Conservation (phyloP, 1,139 yeast species). For the Yamadazyma blattariae region DNA sequence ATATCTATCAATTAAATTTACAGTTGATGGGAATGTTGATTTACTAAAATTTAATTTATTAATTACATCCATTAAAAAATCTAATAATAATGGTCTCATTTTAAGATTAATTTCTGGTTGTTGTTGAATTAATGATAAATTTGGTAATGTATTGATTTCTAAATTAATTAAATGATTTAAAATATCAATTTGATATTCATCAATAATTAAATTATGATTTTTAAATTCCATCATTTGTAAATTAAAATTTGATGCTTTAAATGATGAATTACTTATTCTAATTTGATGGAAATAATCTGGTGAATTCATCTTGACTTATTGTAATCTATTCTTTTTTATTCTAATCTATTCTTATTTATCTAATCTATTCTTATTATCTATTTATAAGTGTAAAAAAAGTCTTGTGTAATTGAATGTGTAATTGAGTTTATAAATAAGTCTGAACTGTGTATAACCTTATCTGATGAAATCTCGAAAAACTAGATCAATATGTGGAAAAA, state of each 20-base stretch:
- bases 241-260: constrained; percentile 32
- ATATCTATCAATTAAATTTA: constrained; percentile 52
- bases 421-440: background rate
- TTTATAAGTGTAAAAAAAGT: background rate
- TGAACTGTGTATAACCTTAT: background rate
- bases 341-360: too few species aligned
- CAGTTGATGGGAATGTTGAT: constrained; percentile 54
- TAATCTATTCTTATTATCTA: too few species aligned
- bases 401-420: background rate
- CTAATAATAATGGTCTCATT: constrained; percentile 50
- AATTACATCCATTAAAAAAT: constrained; percentile 53
- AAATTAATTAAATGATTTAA: constrained; percentile 34
- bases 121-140: constrained; percentile 41
- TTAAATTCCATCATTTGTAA: constrained; percentile 40
- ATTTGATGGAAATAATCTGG: constrained; percentile 40
- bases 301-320: constrained; percentile 14
- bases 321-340: too few species aligned
- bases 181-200: constrained; percentile 43
- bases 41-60: constrained; percentile 47
- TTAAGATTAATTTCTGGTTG: constrained; percentile 51
- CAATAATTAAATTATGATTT: constrained; percentile 36
- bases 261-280: constrained; percentile 28
- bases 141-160: constrained; percentile 36
- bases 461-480: too few species aligned
- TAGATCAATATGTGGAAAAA: too few species aligned